Conservation (phyloP, 352 stramenopile species). For the Phytophthora tubulina region DNA sequence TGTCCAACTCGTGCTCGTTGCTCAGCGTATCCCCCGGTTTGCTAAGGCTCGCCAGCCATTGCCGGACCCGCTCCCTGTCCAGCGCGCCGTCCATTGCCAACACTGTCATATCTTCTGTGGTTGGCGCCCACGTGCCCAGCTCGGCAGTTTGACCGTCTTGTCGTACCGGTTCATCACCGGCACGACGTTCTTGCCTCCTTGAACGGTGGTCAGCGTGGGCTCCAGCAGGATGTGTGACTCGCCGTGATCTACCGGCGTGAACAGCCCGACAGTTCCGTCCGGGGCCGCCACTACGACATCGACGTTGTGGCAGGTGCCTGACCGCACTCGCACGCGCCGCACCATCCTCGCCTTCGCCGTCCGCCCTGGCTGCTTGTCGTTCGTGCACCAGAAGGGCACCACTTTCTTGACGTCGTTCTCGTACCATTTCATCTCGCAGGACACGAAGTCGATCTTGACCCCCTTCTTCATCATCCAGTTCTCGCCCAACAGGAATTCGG, state of each 20-base stretch:
- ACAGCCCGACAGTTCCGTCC: slow-evolving; percentile 1
- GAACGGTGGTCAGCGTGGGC: slow-evolving; percentile 12
- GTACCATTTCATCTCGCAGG: too few species aligned
- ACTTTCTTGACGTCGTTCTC: too few species aligned
- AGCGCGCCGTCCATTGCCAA: background rate
- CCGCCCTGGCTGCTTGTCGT: too few species aligned
- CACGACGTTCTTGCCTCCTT: background rate
- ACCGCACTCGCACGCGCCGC: too few species aligned
- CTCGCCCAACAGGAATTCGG: too few species aligned
- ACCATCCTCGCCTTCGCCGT: too few species aligned
- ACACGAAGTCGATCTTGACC: too few species aligned
- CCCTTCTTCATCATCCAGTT: too few species aligned
- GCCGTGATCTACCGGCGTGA: slow-evolving; percentile 7
- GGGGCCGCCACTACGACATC: too few species aligned
- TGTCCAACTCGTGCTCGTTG: slow-evolving; percentile 11
- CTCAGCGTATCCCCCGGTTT: background rate
- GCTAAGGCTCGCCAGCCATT: background rate
- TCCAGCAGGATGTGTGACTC: slow-evolving; percentile 1
- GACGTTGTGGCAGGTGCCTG: too few species aligned
- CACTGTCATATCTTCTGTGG: background rate
- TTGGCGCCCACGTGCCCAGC: slow-evolving; percentile 7
- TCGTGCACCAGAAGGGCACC: too few species aligned
- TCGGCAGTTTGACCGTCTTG: background rate
- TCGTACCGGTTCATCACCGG: slow-evolving; percentile 11
- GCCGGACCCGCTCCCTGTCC: background rate